Evolutionary conservation across 1,284 basidiomycete species (phyloP), one percentile per base, ranked within the genome.

Genomic region (Stygiomarasmius scandens): DNA sequence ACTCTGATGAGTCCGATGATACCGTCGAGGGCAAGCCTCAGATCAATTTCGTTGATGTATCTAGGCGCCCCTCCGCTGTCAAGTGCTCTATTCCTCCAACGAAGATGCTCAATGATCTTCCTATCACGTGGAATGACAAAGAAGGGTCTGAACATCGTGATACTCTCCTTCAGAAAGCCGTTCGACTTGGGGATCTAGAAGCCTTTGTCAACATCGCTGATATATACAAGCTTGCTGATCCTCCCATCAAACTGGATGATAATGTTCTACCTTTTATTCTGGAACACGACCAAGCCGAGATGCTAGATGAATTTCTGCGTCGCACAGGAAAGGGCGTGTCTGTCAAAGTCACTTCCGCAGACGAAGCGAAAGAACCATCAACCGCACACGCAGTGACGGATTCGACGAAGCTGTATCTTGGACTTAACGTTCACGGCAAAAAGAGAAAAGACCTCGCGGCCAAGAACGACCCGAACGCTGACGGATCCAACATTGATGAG

Each of bases 341-440:
- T 32, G 57, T 80, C 24, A 67, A 70, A 9, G 61, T 61, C 0
- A 61, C 64, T 5, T 56, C 67, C 1, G 61, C 63, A 3, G 67
- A 66, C 6, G 66, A 70, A 22, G 60, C 63, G 11, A 24, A 23
- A 3, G 47, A 52, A 25, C 46, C 38, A 25, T 32, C 54, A 22
- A 32, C 32, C 19, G 66, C 64, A 2, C 62, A 52, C 16, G 64
- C 67, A 3, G 61, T 68, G 25, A 78, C 77, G 57, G 75, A 78
- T 61, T 65, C 70, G 55, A 76, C 74, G 63, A 79, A 74, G 61
- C 57, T 78, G 1, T 86, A 86, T 63, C 77, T 83, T 19, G 84
- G 84, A 0, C 69, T 86, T 43, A 79, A 79, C 54, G 82, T 86
- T 16, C 81, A 84, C 59, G 84, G 84, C 10, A 84, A 83, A 73